Evolutionary conservation across 306 rosid genomes (phyloP).

Genomic region (Mimosa bimucronata): DNA sequence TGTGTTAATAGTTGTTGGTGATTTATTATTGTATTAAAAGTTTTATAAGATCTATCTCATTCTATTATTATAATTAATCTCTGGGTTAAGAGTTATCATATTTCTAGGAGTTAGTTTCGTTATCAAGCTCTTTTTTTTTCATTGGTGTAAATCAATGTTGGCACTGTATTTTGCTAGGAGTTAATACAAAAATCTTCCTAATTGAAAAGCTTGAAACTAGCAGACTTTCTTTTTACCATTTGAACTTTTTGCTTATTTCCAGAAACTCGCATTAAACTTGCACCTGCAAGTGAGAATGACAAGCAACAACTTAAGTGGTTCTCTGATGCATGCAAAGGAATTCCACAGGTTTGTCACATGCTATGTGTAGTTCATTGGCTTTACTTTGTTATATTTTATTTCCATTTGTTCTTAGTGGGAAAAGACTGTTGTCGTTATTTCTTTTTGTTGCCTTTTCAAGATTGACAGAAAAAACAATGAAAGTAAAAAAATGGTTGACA

Average conservation of each 20-base stretch:
- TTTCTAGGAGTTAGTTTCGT: not conserved
- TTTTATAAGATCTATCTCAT: not conserved
- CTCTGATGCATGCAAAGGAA: constrained; percentile 98
- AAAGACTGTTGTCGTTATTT: not conserved
- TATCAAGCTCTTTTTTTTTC: not conserved
- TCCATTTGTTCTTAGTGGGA: not conserved
- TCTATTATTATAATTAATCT: no score
- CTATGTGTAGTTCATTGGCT: constrained; percentile 14
- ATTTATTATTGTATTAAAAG: not conserved
- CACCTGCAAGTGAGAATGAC: constrained; percentile 75
- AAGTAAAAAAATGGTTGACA: no score
- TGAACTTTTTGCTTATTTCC: constrained; percentile 39
- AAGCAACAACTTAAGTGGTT: constrained; percentile 81
- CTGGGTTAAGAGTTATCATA: no score
- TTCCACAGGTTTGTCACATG: constrained; percentile 67
- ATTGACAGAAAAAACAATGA: not conserved
- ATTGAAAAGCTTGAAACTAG: constrained; percentile 23
- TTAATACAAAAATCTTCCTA: not conserved
- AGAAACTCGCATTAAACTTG: constrained; percentile 88
- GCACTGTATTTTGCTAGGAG: not conserved
- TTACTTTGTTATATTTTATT: constrained; percentile 23
- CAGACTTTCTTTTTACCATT: constrained; percentile 8
- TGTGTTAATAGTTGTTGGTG: not conserved
- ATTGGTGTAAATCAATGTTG: not conserved
- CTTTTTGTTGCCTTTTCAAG: constrained; percentile 8